Evolutionary conservation across 73 alveolate species (phyloP), one percentile per base, ranked within the genome.

Genomic region (Symbiodinium pilosum): DNA sequence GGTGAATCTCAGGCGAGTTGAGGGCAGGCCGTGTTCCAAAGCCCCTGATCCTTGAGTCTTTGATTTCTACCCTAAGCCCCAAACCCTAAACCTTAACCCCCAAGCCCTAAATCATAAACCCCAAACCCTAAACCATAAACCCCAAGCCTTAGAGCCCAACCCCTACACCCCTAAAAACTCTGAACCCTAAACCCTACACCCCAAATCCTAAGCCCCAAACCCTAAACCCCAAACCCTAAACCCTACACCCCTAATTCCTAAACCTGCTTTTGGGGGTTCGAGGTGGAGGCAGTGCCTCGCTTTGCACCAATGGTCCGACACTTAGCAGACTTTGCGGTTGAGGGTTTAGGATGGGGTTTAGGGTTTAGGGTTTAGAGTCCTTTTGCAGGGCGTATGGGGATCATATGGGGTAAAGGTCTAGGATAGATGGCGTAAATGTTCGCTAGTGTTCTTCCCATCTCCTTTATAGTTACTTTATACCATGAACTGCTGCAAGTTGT

Each of bases 281-380:
- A 91, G 96, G 96, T 91, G 26, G 96, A 91, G 40, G 88, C 96
- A 3, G 96, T 91, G 24, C 96, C 96, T 11, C 96, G 96, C 87
- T 91, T 91, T 34, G 87, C 96, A 16, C 77, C 96, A 16, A n/a
- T n/a, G n/a, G n/a, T n/a, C n/a, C n/a, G n/a, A n/a, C n/a, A n/a
- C n/a, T n/a, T n/a, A n/a, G n/a, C n/a, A n/a, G n/a, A n/a, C n/a
- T n/a, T n/a, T n/a, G n/a, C n/a, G n/a, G n/a, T n/a, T n/a, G n/a
- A n/a, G 21, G 73, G 73, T 20, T 56, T 56, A 14, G 32, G 64
- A 47, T 8, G 64, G 64, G 73, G 34, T 56, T 56, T 32, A 56
- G 73, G 73, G 73, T 56, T 56, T 56, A 56, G 73, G 73, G 73
- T 28, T 59, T 7, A 1, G 32, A 36, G 77, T n/a, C 28, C 32